Base-by-base conservation (phyloP, 129 eudicot genomes). In the Arctium minus region DNA sequence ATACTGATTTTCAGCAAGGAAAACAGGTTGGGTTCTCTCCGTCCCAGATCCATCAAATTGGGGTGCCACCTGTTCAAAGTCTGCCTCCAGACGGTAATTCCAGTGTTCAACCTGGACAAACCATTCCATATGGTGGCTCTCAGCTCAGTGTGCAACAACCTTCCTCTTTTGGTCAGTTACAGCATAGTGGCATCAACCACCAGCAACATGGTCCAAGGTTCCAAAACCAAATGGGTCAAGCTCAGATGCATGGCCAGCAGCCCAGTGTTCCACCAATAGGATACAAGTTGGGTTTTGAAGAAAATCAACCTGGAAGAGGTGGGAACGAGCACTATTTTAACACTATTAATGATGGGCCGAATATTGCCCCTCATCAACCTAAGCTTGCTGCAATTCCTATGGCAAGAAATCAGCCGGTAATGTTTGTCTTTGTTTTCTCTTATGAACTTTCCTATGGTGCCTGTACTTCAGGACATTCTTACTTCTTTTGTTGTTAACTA, bases 351-450 rank as follows among this genome's bases (percentile, higher is more conserved):
- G 97, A 86, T 82, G 86, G 73, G 50, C 88, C 78, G 67, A 64
- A 74, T 12, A 76, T 84, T 82, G 75, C 77, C 71, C 87, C 90
- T 53, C 93, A 86, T 76, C 93, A 88, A 44, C 99, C 97, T 56
- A 93, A 91, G 89, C 95, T 93, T 83, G 97, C 99, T 40, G 86
- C 93, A 12, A 82, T 96, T 50, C 99, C 99, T 2, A 33, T 80
- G 85, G 78, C 91, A 32, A 93, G 95, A 89, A 87, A 85, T 76
- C 97, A 89, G 82, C 94, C 82, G 92, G 98, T 90, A 84, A 67
- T 53, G 33, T 78, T 8, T 36, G 72, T 56, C n/a, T 48, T 38
- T 73, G 32, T 46, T 38, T 18, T 70, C 10, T 65, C 6, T 17
- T 65, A 65, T 27, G 32, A 13, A 48, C 76, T 37, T 35, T 39